A percentile compares a stretch with the other conserved stretches of the same genome.
These are phyloP conservation scores for Malus fusca DNA, from an alignment of 306 rosid species.

Conservation along the genomic window DNA sequence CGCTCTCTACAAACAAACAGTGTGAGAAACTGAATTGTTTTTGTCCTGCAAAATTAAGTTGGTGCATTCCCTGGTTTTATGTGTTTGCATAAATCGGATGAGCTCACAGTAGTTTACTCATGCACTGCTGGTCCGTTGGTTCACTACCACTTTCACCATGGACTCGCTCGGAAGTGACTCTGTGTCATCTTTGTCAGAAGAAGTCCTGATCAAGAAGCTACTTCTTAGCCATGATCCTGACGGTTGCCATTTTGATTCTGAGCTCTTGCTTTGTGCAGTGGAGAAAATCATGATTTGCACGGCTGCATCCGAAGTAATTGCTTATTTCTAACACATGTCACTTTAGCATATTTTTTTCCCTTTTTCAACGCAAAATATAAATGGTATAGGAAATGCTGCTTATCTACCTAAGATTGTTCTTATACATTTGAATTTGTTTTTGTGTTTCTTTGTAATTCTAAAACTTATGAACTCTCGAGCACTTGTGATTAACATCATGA, in stretches of 20 bases:
- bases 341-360: neutral
- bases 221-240: conserved; percentile 60
- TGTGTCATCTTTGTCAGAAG: conserved; percentile 21
- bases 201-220: conserved; percentile 37
- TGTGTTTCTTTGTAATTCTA: too few species aligned
- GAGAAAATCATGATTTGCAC: conserved; percentile 48
- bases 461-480: too few species aligned
- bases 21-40: too few species aligned
- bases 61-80: neutral
- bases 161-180: conserved; percentile 21
- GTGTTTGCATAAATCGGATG: neutral
- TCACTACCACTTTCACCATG: conserved; percentile 25
- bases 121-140: neutral
- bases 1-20: too few species aligned
- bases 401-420: too few species aligned
- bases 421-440: too few species aligned
- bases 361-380: neutral
- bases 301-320: conserved; percentile 21
- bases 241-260: conserved; percentile 58
- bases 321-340: neutral
- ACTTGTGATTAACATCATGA: neutral
- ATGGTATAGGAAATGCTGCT: too few species aligned
- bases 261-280: conserved; percentile 35
- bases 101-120: neutral
- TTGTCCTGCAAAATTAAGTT: neutral